Base-by-base conservation (phyloP, 2,329 filamentous ascomycete species). In the Paecilomyces formosus region DNA sequence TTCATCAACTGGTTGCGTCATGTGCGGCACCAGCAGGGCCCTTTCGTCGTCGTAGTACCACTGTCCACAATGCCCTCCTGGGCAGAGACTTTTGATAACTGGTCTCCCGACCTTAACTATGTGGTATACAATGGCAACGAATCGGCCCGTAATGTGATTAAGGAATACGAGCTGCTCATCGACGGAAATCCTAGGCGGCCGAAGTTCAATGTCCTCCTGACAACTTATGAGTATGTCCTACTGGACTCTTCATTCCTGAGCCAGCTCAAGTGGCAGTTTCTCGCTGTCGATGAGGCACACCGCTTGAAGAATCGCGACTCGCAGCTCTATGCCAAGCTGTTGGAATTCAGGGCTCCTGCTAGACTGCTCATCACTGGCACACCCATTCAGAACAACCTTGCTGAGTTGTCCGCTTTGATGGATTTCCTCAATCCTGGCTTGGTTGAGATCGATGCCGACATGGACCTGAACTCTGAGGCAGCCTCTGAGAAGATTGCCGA, bases 1-100 rank as follows among this genome's bases (percentile, higher is more conserved):
- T 97, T 97, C 73, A 88, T 99, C 74, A 97, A 93, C 72, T 99
- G 94, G 93, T 82, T 99, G 60, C 89, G 91, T 57, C 93, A 97
- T 74, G 87, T 92, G 59, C 86, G 93, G 64, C 83, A 82, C 55
- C 94, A 99, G 72, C 90, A 97, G 74, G 94, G 94, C 0, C 94
- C 94, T 0, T 97, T 97, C 70, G 85, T 99, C 51, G 93, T 97
- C 60, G 91, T 97, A n/a, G 94, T 96, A 7, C 94, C 94, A 28
- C 82, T 99, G 24, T 97, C 93, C 61, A 96, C 96, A 54, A 96
- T 99, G 78, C 93, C 94, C 6, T 92, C 94, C 2, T 99, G 94
- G 94, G 94, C 91, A 53, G 94, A 99, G 69, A 99, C 94, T 0
- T 97, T 99, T 75, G 94, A 97, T 73, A 82, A 89, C 63, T 99